Percentiles rank a stretch among this genome's conserved stretches.
Evolutionary conservation across 495 filamentous ascomycete species (phyloP).

Genomic region (Aspergillus carlsbadensis): DNA sequence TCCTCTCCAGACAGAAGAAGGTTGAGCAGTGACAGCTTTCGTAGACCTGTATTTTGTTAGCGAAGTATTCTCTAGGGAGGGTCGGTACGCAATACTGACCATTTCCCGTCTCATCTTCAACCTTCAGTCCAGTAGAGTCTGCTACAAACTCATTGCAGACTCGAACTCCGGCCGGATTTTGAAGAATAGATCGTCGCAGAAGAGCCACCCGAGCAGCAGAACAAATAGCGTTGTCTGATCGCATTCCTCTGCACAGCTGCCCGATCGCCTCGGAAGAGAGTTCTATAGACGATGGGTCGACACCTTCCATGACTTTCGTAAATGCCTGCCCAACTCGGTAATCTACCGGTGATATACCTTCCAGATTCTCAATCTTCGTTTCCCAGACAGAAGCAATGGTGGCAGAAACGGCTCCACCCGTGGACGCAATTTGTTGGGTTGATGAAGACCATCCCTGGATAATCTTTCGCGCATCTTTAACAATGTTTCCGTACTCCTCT

Average conservation of each 20-base stretch:
- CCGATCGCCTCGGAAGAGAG: conserved; percentile 35
- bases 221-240: conserved; percentile 38
- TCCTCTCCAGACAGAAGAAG: conserved; percentile 53
- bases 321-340: conserved; percentile 44
- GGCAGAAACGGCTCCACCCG: conserved; percentile 22
- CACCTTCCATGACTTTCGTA: conserved; percentile 37
- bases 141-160: conserved; percentile 61
- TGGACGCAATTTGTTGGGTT: conserved; percentile 15
- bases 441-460: conserved; percentile 48
- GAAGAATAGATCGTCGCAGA: conserved; percentile 33
- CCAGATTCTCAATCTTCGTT: conserved; percentile 31
- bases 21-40: conserved; percentile 58
- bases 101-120: conserved; percentile 32
- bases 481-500: conserved; percentile 59
- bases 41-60: conserved; percentile 41
- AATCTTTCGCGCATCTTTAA: conserved; percentile 54
- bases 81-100: conserved; percentile 32
- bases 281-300: conserved; percentile 21
- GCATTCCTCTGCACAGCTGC: conserved; percentile 35
- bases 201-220: conserved; percentile 42
- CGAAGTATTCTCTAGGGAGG: background rate
- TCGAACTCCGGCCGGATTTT: conserved; percentile 38
- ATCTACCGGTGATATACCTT: conserved; percentile 30
- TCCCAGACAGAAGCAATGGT: conserved; percentile 37
- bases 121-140: conserved; percentile 54